Conservation (phyloP, 2,329 filamentous ascomycete genomes). For the Fusarium xyrophilum region DNA sequence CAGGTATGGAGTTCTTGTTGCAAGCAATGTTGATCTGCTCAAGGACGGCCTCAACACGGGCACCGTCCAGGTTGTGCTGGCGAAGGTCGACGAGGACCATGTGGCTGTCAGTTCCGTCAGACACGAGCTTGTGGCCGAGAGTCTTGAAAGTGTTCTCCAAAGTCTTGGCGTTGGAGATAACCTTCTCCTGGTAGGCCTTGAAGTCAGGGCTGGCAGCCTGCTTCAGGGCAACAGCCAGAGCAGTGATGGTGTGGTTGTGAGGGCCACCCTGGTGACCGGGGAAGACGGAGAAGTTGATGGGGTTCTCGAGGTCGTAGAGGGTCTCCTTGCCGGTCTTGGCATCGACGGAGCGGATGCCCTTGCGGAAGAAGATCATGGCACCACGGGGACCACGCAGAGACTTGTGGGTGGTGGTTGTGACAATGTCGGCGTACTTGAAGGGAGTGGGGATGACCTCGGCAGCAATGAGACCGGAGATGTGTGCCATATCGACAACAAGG, state of each 20-base stretch:
- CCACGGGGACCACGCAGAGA: constrained; percentile 95
- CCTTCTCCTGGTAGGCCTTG: constrained; percentile 90
- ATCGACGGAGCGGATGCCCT: constrained; percentile 89
- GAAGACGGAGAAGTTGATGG: constrained; percentile 99
- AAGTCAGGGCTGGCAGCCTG: constrained; percentile 92
- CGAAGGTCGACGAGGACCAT: constrained; percentile 96
- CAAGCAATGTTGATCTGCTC: constrained; percentile 99
- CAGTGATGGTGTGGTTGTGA: constrained; percentile 99
- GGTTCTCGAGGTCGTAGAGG: constrained; percentile 90
- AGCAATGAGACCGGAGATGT: constrained; percentile 95
- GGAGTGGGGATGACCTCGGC: constrained; percentile 92
- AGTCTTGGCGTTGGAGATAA: constrained; percentile 91
- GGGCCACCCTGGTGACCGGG: constrained; percentile 98
- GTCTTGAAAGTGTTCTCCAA: constrained; percentile 84
- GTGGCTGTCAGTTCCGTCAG: constrained; percentile 96
- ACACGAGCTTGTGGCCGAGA: constrained; percentile 92
- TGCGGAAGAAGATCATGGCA: constrained; percentile 99
- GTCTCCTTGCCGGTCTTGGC: constrained; percentile 89
- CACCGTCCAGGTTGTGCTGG: constrained; percentile 84
- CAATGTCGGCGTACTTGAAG: constrained; percentile 91
- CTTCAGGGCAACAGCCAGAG: constrained; percentile 91
- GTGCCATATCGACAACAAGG: constrained; percentile 96
- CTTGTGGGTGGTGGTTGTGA: constrained; percentile 99
- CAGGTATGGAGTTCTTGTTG: constrained; percentile 99
- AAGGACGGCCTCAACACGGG: constrained; percentile 92